These are phyloP conservation scores for Sinapis alba DNA, from an alignment of 441 rosid species.

Conservation along the genomic window DNA sequence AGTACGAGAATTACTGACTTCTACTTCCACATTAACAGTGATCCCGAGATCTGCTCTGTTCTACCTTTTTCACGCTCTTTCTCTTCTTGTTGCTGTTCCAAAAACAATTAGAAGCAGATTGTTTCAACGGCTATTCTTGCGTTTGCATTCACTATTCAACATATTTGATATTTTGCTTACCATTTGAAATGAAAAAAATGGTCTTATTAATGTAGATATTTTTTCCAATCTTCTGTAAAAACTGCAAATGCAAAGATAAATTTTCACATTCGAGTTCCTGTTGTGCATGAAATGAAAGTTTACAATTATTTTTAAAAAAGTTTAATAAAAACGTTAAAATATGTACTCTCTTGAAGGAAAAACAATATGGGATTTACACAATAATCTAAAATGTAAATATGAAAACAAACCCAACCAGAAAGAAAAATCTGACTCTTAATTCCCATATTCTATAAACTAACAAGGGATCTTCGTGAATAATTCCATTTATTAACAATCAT, in stretches of 20 bases:
- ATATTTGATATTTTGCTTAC: neutral
- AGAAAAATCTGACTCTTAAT: neutral
- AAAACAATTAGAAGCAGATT: neutral
- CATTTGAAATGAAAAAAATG: neutral
- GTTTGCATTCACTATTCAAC: neutral
- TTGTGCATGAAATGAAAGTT: neutral
- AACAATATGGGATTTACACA: neutral
- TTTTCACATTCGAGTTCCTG: neutral
- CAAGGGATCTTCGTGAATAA: neutral
- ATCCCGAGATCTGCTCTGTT: slow-evolving; percentile 13
- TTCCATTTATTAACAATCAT: slow-evolving; percentile 30
- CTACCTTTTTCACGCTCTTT: neutral
- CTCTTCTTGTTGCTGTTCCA: slow-evolving; percentile 18
- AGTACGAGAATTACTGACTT: slow-evolving; percentile 31
- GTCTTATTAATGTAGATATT: neutral
- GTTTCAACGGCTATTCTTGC: neutral
- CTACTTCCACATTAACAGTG: slow-evolving; percentile 36
- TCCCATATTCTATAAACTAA: neutral
- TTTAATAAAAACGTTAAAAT: neutral
- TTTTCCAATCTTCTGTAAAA: neutral
- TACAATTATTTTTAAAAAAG: neutral
- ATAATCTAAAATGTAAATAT: neutral
- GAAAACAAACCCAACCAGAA: neutral
- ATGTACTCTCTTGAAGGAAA: neutral
- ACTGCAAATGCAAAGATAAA: neutral